Evolutionary conservation across 2,329 filamentous ascomycete species (phyloP), one percentile per base, ranked within the genome.

Genomic region (Colletotrichum australisinense): DNA sequence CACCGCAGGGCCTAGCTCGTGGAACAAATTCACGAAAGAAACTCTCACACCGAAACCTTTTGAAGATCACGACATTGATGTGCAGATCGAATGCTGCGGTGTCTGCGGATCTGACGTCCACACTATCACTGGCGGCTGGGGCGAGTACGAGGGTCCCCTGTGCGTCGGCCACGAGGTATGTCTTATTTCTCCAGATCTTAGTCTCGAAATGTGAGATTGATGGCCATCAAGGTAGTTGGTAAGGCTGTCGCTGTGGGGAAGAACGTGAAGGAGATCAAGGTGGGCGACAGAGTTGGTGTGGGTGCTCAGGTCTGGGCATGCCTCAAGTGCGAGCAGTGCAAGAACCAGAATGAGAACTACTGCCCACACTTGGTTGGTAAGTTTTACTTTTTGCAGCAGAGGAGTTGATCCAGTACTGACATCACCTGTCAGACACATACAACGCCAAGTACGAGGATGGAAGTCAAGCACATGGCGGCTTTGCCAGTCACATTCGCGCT

Each of bases 21-120:
- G 84, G 84, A 85, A 82, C 75, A 76, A 82, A 63, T 86, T 86
- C 73, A 78, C 80, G 75, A 84, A 82, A 71, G 63, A 76, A 19
- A 77, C 79, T 58, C 79, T 86, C 58, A 85, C 75, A 32, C 82
- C 82, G 16, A 84, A 84, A 77, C 78, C 80, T 1, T 84, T 83
- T 38, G 81, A 75, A 19, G 77, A 80, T 8, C 77, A 79, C 67
- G 80, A 81, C 64, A 74, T 84, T 76, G 93, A 95, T 78, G 89
- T 95, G 79, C 91, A 93, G 82, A 92, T 95, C 76, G 89, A 92
- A 69, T 90, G 88, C 73, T 93, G 92, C 79, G 91, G 92, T 78
- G 84, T 92, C 65, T 92, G 90, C 79, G 89, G 90, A 75, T 89
- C 86, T 67, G 90, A 92, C 76, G 84, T 92, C 16, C 90, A 91